Evolutionary conservation across 208 protist species (phyloP).

Genomic region (Crithidia brevicula): DNA sequence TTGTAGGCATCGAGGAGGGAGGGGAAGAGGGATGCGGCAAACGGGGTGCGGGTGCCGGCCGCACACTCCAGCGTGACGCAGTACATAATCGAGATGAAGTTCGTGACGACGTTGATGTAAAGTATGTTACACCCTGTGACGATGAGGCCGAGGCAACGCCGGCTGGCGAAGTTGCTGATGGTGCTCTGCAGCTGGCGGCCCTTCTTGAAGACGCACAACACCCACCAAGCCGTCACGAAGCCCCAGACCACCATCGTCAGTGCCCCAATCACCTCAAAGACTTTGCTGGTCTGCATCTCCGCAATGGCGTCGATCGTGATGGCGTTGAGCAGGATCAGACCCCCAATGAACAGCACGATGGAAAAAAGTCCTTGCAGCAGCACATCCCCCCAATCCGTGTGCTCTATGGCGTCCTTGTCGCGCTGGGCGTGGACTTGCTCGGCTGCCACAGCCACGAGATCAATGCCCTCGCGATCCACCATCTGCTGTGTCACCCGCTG

Average conservation of each 20-base stretch:
- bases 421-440: slow-evolving; percentile 30
- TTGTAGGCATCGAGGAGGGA: background rate
- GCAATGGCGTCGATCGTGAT: slow-evolving; percentile 31
- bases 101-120: slow-evolving; percentile 67
- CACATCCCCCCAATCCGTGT: slow-evolving; percentile 28
- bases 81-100: slow-evolving; percentile 62
- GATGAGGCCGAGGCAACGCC: slow-evolving; percentile 35
- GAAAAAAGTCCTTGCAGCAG: slow-evolving; percentile 32
- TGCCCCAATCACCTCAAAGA: slow-evolving; percentile 35
- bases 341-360: slow-evolving; percentile 39
- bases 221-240: slow-evolving; percentile 39
- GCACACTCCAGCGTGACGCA: slow-evolving; percentile 51
- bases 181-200: slow-evolving; percentile 37
- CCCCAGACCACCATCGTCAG: slow-evolving; percentile 26
- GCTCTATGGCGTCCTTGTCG: slow-evolving; percentile 21
- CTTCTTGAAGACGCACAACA: slow-evolving; percentile 37
- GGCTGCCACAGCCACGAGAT: slow-evolving; percentile 48
- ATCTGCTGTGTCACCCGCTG: slow-evolving; percentile 43
- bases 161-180: slow-evolving; percentile 22
- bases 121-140: slow-evolving; percentile 49
- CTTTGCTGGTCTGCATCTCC: slow-evolving; percentile 40
- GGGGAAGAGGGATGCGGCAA: slow-evolving; percentile 45
- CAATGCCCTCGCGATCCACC: slow-evolving; percentile 49
- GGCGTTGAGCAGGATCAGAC: slow-evolving; percentile 36
- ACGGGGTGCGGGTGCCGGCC: slow-evolving; percentile 33